These are phyloP conservation scores for Agrocybe pediades DNA, from an alignment of 768 basidiomycete species.

Conservation along the genomic window DNA sequence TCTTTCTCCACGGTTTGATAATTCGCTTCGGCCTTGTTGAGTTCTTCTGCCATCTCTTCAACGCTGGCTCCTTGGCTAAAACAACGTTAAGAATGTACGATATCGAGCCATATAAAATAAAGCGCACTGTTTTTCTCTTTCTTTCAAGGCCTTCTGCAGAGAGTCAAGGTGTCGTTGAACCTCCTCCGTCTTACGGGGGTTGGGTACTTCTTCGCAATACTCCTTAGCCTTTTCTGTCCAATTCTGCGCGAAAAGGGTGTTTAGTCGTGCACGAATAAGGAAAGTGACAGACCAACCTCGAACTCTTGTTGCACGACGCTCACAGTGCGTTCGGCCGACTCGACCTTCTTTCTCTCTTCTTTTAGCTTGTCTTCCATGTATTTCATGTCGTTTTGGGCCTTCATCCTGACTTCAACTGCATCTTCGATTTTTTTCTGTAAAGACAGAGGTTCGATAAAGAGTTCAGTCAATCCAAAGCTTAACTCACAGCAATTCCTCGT, in stretches of 20 bases:
- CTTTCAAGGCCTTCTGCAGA: constrained; percentile 62
- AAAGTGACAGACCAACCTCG: constrained; percentile 34
- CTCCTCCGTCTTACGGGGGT: constrained; percentile 55
- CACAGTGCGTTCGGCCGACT: constrained; percentile 43
- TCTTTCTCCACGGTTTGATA: constrained; percentile 63
- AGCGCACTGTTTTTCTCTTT: constrained; percentile 63
- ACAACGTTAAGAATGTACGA: constrained; percentile 1
- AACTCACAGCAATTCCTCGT: constrained; percentile 45
- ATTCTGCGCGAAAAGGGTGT: constrained; percentile 41
- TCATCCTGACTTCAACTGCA: constrained; percentile 49
- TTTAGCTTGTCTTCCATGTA: constrained; percentile 56
- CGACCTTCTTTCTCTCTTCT: constrained; percentile 48
- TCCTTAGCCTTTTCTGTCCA: constrained; percentile 68
- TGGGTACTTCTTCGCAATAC: constrained; percentile 58
- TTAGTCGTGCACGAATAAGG: background rate
- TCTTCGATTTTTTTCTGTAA: constrained; percentile 49
- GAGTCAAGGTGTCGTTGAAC: constrained; percentile 66
- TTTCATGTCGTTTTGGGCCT: constrained; percentile 47
- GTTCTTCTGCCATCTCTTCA: constrained; percentile 73
- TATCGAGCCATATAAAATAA: background rate
- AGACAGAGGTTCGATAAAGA: constrained; percentile 6
- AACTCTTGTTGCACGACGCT: constrained; percentile 64
- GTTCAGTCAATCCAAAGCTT: background rate
- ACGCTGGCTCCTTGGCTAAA: constrained; percentile 73
- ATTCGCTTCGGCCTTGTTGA: constrained; percentile 63